A percentile compares a stretch with the other conserved stretches of the same genome.
Evolutionary conservation across 2,329 filamentous ascomycete genomes (phyloP).

Genomic region (Didymosphaeria variabile): DNA sequence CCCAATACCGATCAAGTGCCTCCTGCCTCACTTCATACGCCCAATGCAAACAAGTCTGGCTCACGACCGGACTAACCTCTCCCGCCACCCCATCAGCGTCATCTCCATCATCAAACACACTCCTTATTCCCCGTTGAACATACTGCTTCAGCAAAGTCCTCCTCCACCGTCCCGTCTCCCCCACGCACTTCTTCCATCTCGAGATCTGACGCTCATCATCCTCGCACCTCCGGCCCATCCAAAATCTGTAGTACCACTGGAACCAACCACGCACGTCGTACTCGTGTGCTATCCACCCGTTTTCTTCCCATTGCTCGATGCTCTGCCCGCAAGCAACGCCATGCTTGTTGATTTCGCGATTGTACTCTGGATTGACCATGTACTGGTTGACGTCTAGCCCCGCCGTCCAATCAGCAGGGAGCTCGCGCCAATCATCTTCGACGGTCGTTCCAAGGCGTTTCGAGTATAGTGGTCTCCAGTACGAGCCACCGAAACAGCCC

Average conservation of each 20-base stretch:
- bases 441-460: background rate
- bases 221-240: background rate
- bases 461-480: background rate
- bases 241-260: background rate
- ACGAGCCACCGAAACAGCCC: background rate
- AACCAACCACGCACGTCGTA: background rate
- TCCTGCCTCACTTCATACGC: constrained; percentile 5
- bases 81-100: background rate
- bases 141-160: constrained; percentile 1
- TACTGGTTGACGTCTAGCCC: background rate
- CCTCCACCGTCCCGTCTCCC: background rate
- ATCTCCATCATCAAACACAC: background rate
- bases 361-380: background rate
- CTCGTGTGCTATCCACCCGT: background rate
- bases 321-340: background rate
- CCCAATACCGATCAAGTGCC: background rate
- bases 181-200: background rate
- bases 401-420: background rate
- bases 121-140: background rate
- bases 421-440: background rate
- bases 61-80: background rate
- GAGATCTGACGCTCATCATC: background rate
- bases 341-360: background rate
- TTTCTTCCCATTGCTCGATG: background rate
- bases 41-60: constrained; percentile 1